Percentiles rank a stretch among this genome's conserved stretches.
phyloP scores from a whole-genome alignment of 306 rosid species.

The Castanospermum australe region DNA sequence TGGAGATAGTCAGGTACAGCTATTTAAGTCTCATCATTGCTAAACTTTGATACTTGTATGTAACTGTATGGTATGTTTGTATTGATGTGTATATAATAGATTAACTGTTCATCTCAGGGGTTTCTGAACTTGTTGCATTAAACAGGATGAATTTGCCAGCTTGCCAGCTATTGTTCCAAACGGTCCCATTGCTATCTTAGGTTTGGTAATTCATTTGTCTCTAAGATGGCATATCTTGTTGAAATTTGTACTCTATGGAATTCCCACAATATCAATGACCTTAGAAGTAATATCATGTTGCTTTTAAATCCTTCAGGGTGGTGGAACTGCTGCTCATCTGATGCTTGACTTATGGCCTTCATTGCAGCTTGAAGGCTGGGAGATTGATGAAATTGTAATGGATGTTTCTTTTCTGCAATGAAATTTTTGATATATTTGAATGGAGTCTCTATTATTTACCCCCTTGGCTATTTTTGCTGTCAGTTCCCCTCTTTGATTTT shows the following conservation, averaged over 20 bases:
- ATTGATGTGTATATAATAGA: neutral
- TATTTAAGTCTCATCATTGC: neutral
- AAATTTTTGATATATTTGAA: conserved; percentile 12
- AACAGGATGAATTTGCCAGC: conserved; percentile 91
- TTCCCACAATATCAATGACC: conserved; percentile 12
- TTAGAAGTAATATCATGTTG: conserved; percentile 14
- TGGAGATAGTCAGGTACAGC: neutral
- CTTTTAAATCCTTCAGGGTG: conserved; percentile 67
- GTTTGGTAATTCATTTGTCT: conserved; percentile 67
- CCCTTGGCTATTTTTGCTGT: neutral
- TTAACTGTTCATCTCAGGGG: conserved; percentile 5
- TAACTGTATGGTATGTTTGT: neutral
- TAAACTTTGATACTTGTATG: neutral
- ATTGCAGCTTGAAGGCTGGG: conserved; percentile 95
- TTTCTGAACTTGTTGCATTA: conserved; percentile 34
- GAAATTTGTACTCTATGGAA: conserved; percentile 1
- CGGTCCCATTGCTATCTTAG: conserved; percentile 91
- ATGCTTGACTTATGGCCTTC: conserved; percentile 93
- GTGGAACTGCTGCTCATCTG: conserved; percentile 90
- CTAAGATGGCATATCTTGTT: conserved; percentile 4
- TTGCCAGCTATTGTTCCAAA: conserved; percentile 86
- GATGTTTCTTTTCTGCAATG: conserved; percentile 16
- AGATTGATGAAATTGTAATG: conserved; percentile 82
- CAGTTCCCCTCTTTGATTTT: neutral
- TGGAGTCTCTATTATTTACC: neutral